phyloP scores from a whole-genome alignment of 2,329 filamentous ascomycete species.

The Leptographium radiaticola region DNA sequence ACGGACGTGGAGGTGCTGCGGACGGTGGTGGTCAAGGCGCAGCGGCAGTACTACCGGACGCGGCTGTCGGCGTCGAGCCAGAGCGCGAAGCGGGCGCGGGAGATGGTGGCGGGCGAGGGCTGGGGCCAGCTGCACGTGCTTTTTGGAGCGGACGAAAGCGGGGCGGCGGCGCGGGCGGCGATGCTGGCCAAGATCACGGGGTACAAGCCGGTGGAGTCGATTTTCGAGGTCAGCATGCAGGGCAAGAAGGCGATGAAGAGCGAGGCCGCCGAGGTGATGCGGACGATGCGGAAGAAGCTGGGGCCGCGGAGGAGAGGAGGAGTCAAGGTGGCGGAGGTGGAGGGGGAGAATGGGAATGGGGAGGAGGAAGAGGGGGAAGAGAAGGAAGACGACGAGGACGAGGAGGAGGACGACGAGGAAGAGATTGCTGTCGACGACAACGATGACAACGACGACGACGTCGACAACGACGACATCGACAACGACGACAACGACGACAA shows the following conservation, averaged over 20 bases:
- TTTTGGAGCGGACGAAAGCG: conserved; percentile 41
- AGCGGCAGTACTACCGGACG: conserved; percentile 84
- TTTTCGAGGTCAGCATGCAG: conserved; percentile 77
- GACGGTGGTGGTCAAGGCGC: conserved; percentile 69
- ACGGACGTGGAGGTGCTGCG: conserved; percentile 60
- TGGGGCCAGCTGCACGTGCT: conserved; percentile 70
- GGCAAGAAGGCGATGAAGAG: conserved; percentile 52
- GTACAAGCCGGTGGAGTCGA: conserved; percentile 81
- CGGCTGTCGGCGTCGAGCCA: conserved; percentile 81
- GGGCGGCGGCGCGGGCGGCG: conserved; percentile 43
- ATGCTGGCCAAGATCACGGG: conserved; percentile 84
- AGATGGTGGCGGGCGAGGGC: conserved; percentile 54
- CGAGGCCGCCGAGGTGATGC: conserved; percentile 65
- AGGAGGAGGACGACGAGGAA: conserved; percentile 25
- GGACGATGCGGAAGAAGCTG: conserved; percentile 55
- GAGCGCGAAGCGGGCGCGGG: conserved; percentile 77
- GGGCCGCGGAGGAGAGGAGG: conserved; percentile 37
- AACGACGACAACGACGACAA: conserved; percentile 21
- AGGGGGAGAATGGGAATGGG: conserved; percentile 36
- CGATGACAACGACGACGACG: conserved; percentile 22
- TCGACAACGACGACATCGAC: conserved; percentile 21
- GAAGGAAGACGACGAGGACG: conserved; percentile 50
- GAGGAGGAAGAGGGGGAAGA: conserved; percentile 22
- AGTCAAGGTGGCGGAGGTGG: conserved; percentile 46
- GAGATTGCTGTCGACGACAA: conserved; percentile 24